These are phyloP conservation scores for Suaeda aralocaspica DNA, from an alignment of 148 eudicot genomes.

Conservation along the genomic window DNA sequence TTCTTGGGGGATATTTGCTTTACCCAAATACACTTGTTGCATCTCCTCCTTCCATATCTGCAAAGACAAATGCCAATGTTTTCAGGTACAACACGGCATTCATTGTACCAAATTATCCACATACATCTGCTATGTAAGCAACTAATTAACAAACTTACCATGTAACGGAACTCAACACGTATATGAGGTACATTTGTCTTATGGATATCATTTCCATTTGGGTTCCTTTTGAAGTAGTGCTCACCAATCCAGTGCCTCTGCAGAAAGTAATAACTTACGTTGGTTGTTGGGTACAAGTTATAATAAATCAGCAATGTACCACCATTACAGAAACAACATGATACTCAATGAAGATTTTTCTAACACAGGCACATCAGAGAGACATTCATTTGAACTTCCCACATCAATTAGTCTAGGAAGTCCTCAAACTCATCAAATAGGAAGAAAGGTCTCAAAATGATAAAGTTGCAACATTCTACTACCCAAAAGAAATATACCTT, in stretches of 20 bases:
- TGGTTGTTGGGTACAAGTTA: background rate
- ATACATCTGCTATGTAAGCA: background rate
- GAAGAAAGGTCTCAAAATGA: background rate
- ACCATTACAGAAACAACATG: background rate
- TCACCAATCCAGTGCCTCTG: conserved; percentile 96
- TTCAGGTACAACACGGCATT: background rate
- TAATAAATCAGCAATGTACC: conserved; percentile 4
- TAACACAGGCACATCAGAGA: background rate
- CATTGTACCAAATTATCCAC: background rate
- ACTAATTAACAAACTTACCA: conserved; percentile 45
- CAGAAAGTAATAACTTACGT: background rate
- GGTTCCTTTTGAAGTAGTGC: conserved; percentile 79
- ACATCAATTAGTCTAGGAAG: background rate
- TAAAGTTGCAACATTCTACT: background rate
- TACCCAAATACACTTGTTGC: conserved; percentile 86
- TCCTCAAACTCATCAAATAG: background rate
- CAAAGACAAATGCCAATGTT: conserved; percentile 11
- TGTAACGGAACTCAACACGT: conserved; percentile 87
- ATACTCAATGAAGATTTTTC: background rate
- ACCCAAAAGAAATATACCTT: conserved; percentile 52
- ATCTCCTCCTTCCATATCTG: conserved; percentile 99
- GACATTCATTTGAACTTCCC: background rate
- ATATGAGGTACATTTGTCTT: conserved; percentile 96
- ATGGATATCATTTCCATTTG: conserved; percentile 92
- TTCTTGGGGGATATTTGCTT: conserved; percentile 54